Evolutionary conservation across 495 filamentous ascomycete species (phyloP), one percentile per base, ranked within the genome.

Genomic region (Aspergillus taichungensis): DNA sequence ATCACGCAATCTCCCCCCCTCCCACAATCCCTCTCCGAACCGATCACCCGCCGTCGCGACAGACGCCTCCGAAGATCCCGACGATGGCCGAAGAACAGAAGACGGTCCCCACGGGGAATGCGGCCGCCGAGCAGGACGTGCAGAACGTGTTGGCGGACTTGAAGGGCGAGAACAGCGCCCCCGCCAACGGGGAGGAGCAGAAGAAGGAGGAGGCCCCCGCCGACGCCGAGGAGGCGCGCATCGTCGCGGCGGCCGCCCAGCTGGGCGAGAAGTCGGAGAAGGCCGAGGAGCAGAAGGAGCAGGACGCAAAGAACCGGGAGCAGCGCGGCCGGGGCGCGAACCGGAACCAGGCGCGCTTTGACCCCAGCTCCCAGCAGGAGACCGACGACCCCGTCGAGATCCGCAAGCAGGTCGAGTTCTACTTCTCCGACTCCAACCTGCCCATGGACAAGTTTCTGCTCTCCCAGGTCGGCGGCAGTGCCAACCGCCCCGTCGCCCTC

Each of bases 361-460:
- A 91, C 54, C 74, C 82, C 18, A 73, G 73, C 29, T 58, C 66
- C 12, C 75, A 77, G 46, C 67, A 78, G 35, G 77, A 80, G 50
- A 82, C 79, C 13, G 76, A 82, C 41, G 85, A 95, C 57, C 83
- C 84, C 3, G 74, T 73, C 28, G 74, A 83, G 59, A 92, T 95
- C 52, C 81, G 87, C 46, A 83, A 83, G 51, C 87, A 94, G 72
- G 89, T 95, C 45, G 91, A 99, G 57, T 99, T 96, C 61, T 99
- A 97, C 69, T 95, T 99, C 66, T 84, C 85, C 47, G 87, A 95
- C 61, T 84, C 83, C 52, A 99, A 99, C 60, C 78, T 97, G 0
- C 83, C 83, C 35, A 76, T 75, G 52, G 92, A 99, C 66, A 84
- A 87, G 57, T 91, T 88, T 68, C 75, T 99, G 32, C 83, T 88